Evolutionary conservation across 2,329 filamentous ascomycete species (phyloP).

Genomic region (Fusarium odoratissimum): DNA sequence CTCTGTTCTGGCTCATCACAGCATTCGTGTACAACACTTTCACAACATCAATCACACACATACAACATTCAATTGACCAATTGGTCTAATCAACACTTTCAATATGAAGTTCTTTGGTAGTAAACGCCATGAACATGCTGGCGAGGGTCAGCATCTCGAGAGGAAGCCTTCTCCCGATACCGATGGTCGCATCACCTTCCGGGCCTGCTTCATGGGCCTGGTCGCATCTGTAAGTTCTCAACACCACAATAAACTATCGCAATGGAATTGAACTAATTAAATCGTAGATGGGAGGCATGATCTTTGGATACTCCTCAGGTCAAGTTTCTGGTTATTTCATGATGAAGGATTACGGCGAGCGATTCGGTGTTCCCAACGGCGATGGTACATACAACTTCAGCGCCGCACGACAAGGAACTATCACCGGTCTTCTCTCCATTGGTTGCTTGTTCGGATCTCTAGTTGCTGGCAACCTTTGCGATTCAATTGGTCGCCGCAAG

Average conservation of each 20-base stretch:
- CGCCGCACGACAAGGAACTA: conserved; percentile 69
- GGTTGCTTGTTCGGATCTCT: conserved; percentile 70
- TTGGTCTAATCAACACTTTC: not conserved
- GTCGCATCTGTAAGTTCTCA: conserved; percentile 55
- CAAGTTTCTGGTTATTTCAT: conserved; percentile 71
- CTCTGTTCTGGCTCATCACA: conserved; percentile 3
- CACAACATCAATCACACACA: conserved; percentile 11
- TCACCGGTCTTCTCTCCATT: conserved; percentile 71
- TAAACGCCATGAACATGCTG: conserved; percentile 35
- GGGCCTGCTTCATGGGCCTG: conserved; percentile 61
- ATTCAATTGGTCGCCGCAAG: conserved; percentile 69
- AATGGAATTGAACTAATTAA: not conserved
- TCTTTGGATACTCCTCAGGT: conserved; percentile 69
- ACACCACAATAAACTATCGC: not conserved
- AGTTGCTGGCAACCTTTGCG: conserved; percentile 69
- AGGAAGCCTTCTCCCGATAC: conserved; percentile 15
- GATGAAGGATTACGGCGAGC: conserved; percentile 66
- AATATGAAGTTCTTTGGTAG: conserved; percentile 37
- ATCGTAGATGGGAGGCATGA: conserved; percentile 58
- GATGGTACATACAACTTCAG: conserved; percentile 61
- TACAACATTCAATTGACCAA: conserved; percentile 11
- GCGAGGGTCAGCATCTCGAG: conserved; percentile 39
- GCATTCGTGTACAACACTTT: conserved; percentile 11
- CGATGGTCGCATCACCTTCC: conserved; percentile 51
- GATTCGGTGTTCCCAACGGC: conserved; percentile 61